phyloP scores from a whole-genome alignment of 345 rosid species.

The Nephelium lappaceum region DNA sequence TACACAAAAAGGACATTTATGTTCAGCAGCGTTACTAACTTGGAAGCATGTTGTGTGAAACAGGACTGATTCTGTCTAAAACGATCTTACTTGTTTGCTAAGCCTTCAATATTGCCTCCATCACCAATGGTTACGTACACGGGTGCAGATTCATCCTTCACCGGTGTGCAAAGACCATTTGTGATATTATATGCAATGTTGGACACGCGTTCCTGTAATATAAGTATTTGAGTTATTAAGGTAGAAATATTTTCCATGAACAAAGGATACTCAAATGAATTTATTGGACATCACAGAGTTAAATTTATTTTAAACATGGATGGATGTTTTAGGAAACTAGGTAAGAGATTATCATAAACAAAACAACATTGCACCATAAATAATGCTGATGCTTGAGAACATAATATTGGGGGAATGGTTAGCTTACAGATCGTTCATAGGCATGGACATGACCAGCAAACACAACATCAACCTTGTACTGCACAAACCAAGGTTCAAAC shows the following conservation, averaged over 20 bases:
- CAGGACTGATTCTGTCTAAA: not conserved
- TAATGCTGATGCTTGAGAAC: not conserved
- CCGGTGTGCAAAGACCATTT: constrained; percentile 60
- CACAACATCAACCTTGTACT: constrained; percentile 81
- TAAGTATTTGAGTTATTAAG: not conserved
- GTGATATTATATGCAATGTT: constrained; percentile 67
- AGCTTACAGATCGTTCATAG: constrained; percentile 90
- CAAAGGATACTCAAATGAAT: not conserved
- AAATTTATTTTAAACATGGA: not conserved
- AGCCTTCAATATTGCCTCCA: constrained; percentile 91
- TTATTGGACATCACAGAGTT: too few species aligned
- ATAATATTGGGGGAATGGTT: not conserved
- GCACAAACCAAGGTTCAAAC: constrained; percentile 79
- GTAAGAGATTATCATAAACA: too few species aligned
- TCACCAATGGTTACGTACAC: constrained; percentile 86
- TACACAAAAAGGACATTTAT: not conserved
- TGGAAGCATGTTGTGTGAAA: not conserved
- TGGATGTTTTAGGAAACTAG: not conserved
- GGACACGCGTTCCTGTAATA: constrained; percentile 77
- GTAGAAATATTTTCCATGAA: not conserved
- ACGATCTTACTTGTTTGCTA: constrained; percentile 63
- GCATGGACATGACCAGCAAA: constrained; percentile 95
- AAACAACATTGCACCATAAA: not conserved
- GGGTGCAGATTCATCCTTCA: constrained; percentile 68
- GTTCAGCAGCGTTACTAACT: not conserved